phyloP scores from a whole-genome alignment of 768 basidiomycete genomes.

The Tephrocybe rancida region DNA sequence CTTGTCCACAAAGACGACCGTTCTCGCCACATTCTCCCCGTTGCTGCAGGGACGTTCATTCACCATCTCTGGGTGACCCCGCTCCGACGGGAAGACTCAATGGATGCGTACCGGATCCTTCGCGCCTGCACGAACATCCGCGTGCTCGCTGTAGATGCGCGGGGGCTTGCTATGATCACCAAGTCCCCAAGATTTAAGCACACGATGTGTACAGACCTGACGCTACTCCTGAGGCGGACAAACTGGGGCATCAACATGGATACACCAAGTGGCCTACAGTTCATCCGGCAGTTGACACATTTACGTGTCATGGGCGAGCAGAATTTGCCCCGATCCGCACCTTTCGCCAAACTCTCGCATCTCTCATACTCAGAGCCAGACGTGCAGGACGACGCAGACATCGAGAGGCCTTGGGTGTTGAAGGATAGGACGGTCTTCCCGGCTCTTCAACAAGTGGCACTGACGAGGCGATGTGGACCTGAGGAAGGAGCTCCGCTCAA shows the following conservation, averaged over 20 bases:
- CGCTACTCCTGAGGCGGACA: slow-evolving; percentile 29
- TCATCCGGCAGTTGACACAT: slow-evolving; percentile 33
- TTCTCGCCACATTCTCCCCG: slow-evolving; percentile 15
- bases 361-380: slow-evolving; percentile 28
- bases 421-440: slow-evolving; percentile 26
- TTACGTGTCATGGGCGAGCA: slow-evolving; percentile 34
- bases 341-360: slow-evolving; percentile 27
- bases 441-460: slow-evolving; percentile 28
- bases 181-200: slow-evolving; percentile 25
- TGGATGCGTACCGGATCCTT: slow-evolving; percentile 22
- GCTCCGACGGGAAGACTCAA: slow-evolving; percentile 23
- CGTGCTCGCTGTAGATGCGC: slow-evolving; percentile 31
- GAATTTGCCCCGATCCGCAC: slow-evolving; percentile 23
- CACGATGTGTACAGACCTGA: slow-evolving; percentile 29
- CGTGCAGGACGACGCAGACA: slow-evolving; percentile 12
- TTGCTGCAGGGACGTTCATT: slow-evolving; percentile 18
- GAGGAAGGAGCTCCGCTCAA: slow-evolving; percentile 22
- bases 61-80: slow-evolving; percentile 37
- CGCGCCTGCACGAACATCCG: slow-evolving; percentile 31
- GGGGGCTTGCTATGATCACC: slow-evolving; percentile 25
- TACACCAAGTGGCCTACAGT: slow-evolving; percentile 24
- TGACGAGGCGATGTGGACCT: slow-evolving; percentile 29
- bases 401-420: slow-evolving; percentile 21
- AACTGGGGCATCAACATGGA: slow-evolving; percentile 23
- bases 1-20: slow-evolving; percentile 12